Conservation (phyloP, 768 basidiomycete genomes). For the Podaxis pistillaris region DNA sequence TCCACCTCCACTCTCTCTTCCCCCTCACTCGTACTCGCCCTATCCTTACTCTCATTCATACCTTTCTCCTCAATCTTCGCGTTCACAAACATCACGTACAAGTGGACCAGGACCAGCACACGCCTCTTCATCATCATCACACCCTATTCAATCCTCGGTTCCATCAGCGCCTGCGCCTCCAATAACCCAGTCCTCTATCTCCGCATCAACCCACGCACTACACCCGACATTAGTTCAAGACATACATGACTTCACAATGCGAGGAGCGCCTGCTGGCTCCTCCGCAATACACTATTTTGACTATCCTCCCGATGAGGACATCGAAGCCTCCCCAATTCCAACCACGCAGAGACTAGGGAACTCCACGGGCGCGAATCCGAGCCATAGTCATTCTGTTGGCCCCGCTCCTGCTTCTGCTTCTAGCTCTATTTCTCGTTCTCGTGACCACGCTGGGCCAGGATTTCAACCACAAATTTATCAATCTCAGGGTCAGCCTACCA, state of each 20-base stretch:
- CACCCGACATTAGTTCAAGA: conserved; percentile 58
- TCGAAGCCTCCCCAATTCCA: not conserved
- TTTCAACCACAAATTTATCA: not conserved
- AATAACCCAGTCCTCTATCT: not conserved
- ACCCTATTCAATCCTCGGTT: not conserved
- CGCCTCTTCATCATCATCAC: not conserved
- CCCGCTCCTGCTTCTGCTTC: not conserved
- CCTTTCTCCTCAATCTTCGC: not conserved
- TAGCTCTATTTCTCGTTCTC: not conserved
- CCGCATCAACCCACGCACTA: conserved; percentile 22
- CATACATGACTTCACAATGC: conserved; percentile 37
- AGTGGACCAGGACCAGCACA: not conserved
- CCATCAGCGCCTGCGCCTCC: not conserved
- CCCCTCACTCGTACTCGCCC: not conserved
- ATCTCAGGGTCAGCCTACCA: not conserved
- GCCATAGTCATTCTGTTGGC: not conserved
- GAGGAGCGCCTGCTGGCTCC: conserved; percentile 6
- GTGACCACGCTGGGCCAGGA: not conserved
- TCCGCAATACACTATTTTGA: conserved; percentile 19
- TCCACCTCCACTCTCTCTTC: not conserved
- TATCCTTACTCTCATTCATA: not conserved
- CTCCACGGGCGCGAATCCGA: not conserved
- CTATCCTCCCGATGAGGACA: conserved; percentile 13
- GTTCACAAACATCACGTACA: not conserved
- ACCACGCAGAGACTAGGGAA: not conserved